Evolutionary conservation across 352 stramenopile species (phyloP).

Genomic region (Phytophthora sansomeana): DNA sequence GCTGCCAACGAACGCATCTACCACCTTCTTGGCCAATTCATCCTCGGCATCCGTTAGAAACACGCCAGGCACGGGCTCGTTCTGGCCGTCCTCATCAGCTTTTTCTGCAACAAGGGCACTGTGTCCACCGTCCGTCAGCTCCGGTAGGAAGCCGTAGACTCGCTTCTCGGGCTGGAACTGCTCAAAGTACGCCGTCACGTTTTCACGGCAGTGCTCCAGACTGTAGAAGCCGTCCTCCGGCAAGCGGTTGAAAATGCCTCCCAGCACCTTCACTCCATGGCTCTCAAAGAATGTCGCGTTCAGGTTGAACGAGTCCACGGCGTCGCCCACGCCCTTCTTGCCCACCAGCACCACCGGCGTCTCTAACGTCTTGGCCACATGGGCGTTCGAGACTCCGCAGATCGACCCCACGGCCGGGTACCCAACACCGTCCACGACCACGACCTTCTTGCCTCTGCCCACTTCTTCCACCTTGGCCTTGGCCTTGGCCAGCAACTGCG

Average conservation of each 20-base stretch:
- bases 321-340: conserved; percentile 96
- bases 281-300: conserved; percentile 96
- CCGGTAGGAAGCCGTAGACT: conserved; percentile 88
- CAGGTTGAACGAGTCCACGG: conserved; percentile 98
- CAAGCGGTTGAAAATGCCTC: conserved; percentile 97
- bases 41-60: conserved; percentile 42
- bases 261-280: conserved; percentile 93
- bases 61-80: conserved; percentile 23
- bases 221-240: conserved; percentile 95
- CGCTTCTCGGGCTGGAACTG: conserved; percentile 72
- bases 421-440: conserved; percentile 97
- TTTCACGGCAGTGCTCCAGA: conserved; percentile 89
- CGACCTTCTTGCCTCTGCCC: conserved; percentile 87
- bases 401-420: conserved; percentile 93
- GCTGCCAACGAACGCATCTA: conserved; percentile 48
- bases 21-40: conserved; percentile 40
- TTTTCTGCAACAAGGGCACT: conserved; percentile 35
- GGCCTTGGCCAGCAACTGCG: conserved; percentile 88
- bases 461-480: conserved; percentile 90
- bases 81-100: conserved; percentile 9
- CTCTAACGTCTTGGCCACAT: conserved; percentile 67
- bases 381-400: conserved; percentile 80
- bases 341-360: conserved; percentile 95
- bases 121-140: conserved; percentile 49
- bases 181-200: conserved; percentile 93